Evolutionary conservation across 148 eudicot species (phyloP), one percentile per base, ranked within the genome.

Genomic region (Amaranthus hypochondriacus): DNA sequence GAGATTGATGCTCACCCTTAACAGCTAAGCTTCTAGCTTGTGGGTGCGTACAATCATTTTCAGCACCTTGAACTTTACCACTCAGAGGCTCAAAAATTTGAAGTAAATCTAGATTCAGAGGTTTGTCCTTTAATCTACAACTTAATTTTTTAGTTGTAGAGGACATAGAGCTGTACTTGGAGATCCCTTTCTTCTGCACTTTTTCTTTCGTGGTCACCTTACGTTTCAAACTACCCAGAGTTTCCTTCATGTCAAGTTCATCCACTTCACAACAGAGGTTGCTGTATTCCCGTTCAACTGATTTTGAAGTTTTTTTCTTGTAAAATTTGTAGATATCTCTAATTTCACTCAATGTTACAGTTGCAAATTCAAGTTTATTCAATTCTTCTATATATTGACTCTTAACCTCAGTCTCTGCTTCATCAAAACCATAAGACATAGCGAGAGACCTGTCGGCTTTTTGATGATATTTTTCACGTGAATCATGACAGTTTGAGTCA

Each of bases 181-280:
- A 73, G 43, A 43, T 53, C 42, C 43, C 46, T 78, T 77, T 84
- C 81, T 53, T 92, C 82, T 75, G 81, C 48, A 79, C 71, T 75
- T 79, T 83, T 52, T 62, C 66, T 68, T 69, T 84, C 69, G 80
- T 84, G 13, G 82, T 68, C 75, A 73, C 60, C 85, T 82, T 88
- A 48, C 76, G 73, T 75, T 83, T 92, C 90, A 71, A 88, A 73
- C 79, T 81, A 66, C 75, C 76, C 60, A 92, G 86, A 68, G 97
- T 80, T 83, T 84, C 89, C 68, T 68, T 66, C 63, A 90, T 81
- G 79, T 88, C 89, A 78, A 73, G 62, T 14, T 83, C 88, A 79
- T 89, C 89, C 74, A 77, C 88, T 12, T 80, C 85, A 62, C 56
- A 63, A 10, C 66, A 68, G 60, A 67, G 56, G 44, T 82, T 81